phyloP scores from a whole-genome alignment of 2,329 filamentous ascomycete species.

The Microcyclosporella mali region DNA sequence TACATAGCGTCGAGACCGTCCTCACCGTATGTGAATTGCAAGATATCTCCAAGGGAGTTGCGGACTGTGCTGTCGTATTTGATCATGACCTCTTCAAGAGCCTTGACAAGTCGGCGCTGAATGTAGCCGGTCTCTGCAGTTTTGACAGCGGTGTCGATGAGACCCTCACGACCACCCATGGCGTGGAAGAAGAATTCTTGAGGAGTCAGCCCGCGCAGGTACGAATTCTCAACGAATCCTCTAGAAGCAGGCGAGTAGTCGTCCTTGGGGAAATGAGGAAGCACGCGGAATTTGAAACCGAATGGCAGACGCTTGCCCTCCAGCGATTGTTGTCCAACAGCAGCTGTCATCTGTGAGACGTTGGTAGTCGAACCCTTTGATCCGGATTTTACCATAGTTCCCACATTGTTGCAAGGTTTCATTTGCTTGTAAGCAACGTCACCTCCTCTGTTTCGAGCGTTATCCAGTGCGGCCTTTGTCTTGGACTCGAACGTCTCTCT shows the following conservation, averaged over 20 bases:
- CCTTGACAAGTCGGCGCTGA: conserved; percentile 95
- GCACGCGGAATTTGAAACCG: conserved; percentile 94
- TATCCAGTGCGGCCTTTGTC: conserved; percentile 89
- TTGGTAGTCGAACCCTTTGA: conserved; percentile 99
- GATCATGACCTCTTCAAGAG: conserved; percentile 92
- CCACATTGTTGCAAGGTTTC: conserved; percentile 93
- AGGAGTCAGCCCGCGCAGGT: conserved; percentile 88
- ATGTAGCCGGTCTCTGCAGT: conserved; percentile 99
- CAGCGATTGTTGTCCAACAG: conserved; percentile 96
- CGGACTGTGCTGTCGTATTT: conserved; percentile 97
- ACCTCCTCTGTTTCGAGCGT: conserved; percentile 93
- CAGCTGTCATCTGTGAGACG: conserved; percentile 97
- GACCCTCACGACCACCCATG: conserved; percentile 99
- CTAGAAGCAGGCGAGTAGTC: conserved; percentile 96
- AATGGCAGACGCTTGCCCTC: conserved; percentile 99
- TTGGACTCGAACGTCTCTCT: conserved; percentile 97
- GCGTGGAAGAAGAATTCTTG: conserved; percentile 99
- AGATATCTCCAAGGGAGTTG: conserved; percentile 91
- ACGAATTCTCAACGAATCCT: conserved; percentile 98
- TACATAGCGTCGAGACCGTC: conserved; percentile 89
- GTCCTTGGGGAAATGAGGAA: conserved; percentile 98
- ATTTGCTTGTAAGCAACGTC: conserved; percentile 84
- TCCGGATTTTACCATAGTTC: conserved; percentile 91
- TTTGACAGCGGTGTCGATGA: conserved; percentile 99
- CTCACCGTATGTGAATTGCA: conserved; percentile 96